phyloP scores from a whole-genome alignment of 805 yeast species.

The Candida ipomoeae region DNA sequence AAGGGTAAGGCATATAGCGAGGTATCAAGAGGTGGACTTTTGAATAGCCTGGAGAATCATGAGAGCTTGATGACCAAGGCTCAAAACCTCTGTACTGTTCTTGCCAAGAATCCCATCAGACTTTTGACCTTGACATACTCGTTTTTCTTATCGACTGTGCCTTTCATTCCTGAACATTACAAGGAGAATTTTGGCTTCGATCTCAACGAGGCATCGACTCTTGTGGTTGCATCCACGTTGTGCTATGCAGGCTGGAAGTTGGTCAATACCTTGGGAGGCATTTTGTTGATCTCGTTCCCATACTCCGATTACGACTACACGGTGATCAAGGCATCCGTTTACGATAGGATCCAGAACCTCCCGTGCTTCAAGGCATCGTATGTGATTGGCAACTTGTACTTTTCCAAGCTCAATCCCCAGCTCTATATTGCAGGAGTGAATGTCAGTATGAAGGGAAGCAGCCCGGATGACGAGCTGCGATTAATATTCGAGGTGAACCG shows the following conservation, averaged over 20 bases:
- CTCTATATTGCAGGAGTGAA: constrained; percentile 54
- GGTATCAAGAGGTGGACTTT: not conserved
- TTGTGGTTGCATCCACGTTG: constrained; percentile 41
- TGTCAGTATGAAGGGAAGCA: constrained; percentile 61
- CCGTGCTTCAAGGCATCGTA: constrained; percentile 52
- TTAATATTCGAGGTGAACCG: constrained; percentile 48
- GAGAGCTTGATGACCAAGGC: not conserved
- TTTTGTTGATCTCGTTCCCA: constrained; percentile 53
- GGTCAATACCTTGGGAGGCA: constrained; percentile 48
- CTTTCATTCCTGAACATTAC: constrained; percentile 33
- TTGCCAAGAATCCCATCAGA: constrained; percentile 40
- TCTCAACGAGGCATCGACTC: constrained; percentile 44
- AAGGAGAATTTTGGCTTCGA: constrained; percentile 29
- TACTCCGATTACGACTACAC: constrained; percentile 36
- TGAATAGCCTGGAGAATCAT: not conserved
- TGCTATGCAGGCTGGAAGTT: constrained; percentile 50
- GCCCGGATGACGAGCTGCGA: constrained; percentile 62
- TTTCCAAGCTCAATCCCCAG: constrained; percentile 61
- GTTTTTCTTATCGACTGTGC: constrained; percentile 36
- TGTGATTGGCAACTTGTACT: constrained; percentile 43
- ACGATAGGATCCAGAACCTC: constrained; percentile 43
- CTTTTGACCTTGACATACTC: constrained; percentile 44
- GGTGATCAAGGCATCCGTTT: constrained; percentile 36
- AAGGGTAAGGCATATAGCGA: not conserved
- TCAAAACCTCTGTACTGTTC: not conserved